Base-by-base conservation (phyloP, 192 early-diverging fungal species). In the Backusella circina region DNA sequence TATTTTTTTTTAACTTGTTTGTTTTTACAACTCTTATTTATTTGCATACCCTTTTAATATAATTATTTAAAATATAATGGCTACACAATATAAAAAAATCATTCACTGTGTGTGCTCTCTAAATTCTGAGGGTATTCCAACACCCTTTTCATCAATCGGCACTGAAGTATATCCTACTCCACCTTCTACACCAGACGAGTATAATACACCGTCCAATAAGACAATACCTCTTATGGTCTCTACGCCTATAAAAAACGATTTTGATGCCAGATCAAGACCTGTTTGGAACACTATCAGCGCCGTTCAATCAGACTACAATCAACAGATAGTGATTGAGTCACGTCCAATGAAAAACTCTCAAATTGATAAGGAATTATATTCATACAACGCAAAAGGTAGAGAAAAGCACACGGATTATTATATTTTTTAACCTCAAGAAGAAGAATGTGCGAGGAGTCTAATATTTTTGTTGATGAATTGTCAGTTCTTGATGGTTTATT, bases 261-360 rank as follows among this genome's bases (percentile, higher is more conserved):
- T 61, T 21, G 26, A 61, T 26, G 26, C 54, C 23, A 61, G 54
- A 61, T 61, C 54, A 61, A 61, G 54, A 9, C 54, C 54, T 61
- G 54, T 28, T 61, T 61, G 54, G 54, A 61, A 28, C 26, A 61
- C 54, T 12, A 61, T 61, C 3, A 61, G 13, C 23, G 54, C 54
- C 26, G 12, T 12, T 28, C 54, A 61, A 28, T 28, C 54, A 28
- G 54, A 61, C 23, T 61, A 61, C 26, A 61, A 61, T 9, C 23
- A 61, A 61, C 54, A 61, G 9, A 28, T 61, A 61, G 3, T 61
- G 8, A 28, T 61, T 61, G 54, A 61, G 26, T 61, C 54, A 28
- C 54, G 54, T 28, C 54, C 54, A 26, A 61, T 61, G 54, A 61
- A 61, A 61, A 61, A 61, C 54, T 28, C 54, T 61, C 54, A 61